Evolutionary conservation across 2,329 filamentous ascomycete genomes (phyloP), one percentile per base, ranked within the genome.

Genomic region (Cladophialophora chaetospira): DNA sequence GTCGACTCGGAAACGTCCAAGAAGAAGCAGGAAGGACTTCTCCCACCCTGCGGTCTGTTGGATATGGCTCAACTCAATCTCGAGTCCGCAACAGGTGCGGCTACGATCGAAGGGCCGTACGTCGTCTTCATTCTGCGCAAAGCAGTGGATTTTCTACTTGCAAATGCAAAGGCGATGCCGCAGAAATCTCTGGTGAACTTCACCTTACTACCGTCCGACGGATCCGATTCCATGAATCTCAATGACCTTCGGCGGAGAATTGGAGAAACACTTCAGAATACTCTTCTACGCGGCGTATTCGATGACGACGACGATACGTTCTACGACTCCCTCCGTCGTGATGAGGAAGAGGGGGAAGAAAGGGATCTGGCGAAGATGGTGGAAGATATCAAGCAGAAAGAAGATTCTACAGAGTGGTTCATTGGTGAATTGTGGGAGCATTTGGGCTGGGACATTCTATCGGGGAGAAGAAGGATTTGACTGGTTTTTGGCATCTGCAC

Each of bases 361-460:
- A 29, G 4, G n/a, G 58, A 54, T 13, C n/a, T 65, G 25, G 45
- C 25, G 4, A 52, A 48, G 9, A 35, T 52, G 40, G 36, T 46
- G 54, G 35, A 55, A 31, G 52, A 25, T 2, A 21, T 49, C 11
- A 26, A 33, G 2, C 21, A 8, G 21, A 45, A 50, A 8, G 70
- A 70, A 13, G 68, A 77, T 6, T 72, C 77, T 3, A 64, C 74
- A 2, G 76, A 81, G 13, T 83, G 81, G 79, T 85, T 83, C 62
- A 74, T 76, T 51, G 74, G 75, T 53, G 78, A 84, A 61, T 68
- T 85, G 2, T 86, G 83, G 83, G 69, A 73, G 50, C 65, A 84
- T 51, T 64, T 85, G 5, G 82, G 83, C 0, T 85, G 82, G 82
- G 80, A 84, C 47, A 70, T 80, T 4, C 65, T 80, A 29, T 56